Evolutionary conservation across 2,329 filamentous ascomycete genomes (phyloP).

Genomic region (Aspergillus pseudoglaucus): DNA sequence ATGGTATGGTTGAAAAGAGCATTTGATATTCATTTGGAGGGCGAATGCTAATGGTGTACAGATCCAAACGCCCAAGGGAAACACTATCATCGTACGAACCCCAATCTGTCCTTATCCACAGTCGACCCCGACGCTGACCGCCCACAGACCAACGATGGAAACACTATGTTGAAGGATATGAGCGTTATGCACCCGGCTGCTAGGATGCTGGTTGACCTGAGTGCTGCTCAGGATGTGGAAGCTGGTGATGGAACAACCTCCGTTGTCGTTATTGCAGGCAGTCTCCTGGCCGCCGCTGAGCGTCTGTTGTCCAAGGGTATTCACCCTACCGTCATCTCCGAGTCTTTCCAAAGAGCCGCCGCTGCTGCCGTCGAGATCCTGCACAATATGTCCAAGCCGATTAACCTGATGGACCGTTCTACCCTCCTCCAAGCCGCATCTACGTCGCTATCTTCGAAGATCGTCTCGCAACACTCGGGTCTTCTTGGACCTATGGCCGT

Average conservation of each 20-base stretch:
- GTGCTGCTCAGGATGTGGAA: slow-evolving; percentile 95
- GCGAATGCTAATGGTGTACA: slow-evolving; percentile 26
- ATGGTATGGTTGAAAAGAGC: slow-evolving; percentile 52
- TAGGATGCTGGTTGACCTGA: slow-evolving; percentile 97
- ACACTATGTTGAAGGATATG: slow-evolving; percentile 99
- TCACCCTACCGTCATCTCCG: slow-evolving; percentile 95
- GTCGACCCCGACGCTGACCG: slow-evolving; percentile 21
- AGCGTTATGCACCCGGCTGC: slow-evolving; percentile 98
- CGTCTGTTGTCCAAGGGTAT: slow-evolving; percentile 83
- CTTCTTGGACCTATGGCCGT: slow-evolving; percentile 96
- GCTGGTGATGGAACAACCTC: slow-evolving; percentile 97
- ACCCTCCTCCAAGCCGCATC: slow-evolving; percentile 94
- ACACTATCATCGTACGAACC: slow-evolving; percentile 72
- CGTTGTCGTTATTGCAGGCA: slow-evolving; percentile 95
- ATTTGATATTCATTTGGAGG: not conserved
- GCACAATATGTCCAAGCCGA: slow-evolving; percentile 91
- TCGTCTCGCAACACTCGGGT: slow-evolving; percentile 94
- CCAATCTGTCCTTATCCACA: slow-evolving; percentile 5
- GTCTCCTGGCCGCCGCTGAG: slow-evolving; percentile 88
- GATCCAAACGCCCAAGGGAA: slow-evolving; percentile 92
- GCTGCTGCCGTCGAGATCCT: slow-evolving; percentile 82
- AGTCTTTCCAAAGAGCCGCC: slow-evolving; percentile 93
- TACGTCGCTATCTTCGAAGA: slow-evolving; percentile 95
- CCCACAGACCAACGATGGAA: slow-evolving; percentile 82
- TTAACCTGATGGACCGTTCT: slow-evolving; percentile 77